Base-by-base conservation (phyloP, 352 stramenopile genomes). In the Globisporangium parvum region DNA sequence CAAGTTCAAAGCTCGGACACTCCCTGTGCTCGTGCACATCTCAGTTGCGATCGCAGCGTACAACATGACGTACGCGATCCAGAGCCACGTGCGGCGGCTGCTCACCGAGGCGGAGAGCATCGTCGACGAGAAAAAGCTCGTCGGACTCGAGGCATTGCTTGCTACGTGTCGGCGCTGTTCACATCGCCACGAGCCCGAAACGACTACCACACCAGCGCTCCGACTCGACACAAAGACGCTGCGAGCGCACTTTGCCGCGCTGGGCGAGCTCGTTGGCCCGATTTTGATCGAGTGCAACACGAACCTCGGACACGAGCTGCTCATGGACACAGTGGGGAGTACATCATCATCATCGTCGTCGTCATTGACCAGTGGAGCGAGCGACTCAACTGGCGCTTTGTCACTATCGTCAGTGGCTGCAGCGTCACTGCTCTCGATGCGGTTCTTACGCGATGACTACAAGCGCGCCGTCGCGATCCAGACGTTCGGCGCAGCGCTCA, bases 221-320 rank as follows among this genome's bases (percentile, higher is more conserved):
- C 35, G 45, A 20, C 41, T 88, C 17, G 74, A 86, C 53, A 48
- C 51, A 0, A 79, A 75, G 20, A 61, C 69, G 12, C 55, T 91
- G 18, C 23, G 59, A 2, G 55, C 51, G 2, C 60, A 71, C 51
- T 47, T 39, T 1, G 23, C 63, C n/a, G 58, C 66, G 14, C 59
- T 93, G 14, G 80, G 75, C 12, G 79, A 87, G 11, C 65, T 87
- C 0, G 56, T 91, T 3, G 74, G 80, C 3, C 78, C 84, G 21
- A 71, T 88, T 11, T 50, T 91, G 44, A 77, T 91, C 12, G 78
- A 85, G 40, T 88, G 78, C 45, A 90, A 78, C 54, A 79, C 80
- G 11, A 60, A 74, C 1, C 71, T 90, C 26, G 83, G 81, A 2
- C 71, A 85, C 20, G 56, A 65, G 47, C 31, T 65, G 39, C 53